A percentile compares a stretch with the other conserved stretches of the same genome.
phyloP scores from a whole-genome alignment of 148 eudicot genomes.

The Silene conica region DNA sequence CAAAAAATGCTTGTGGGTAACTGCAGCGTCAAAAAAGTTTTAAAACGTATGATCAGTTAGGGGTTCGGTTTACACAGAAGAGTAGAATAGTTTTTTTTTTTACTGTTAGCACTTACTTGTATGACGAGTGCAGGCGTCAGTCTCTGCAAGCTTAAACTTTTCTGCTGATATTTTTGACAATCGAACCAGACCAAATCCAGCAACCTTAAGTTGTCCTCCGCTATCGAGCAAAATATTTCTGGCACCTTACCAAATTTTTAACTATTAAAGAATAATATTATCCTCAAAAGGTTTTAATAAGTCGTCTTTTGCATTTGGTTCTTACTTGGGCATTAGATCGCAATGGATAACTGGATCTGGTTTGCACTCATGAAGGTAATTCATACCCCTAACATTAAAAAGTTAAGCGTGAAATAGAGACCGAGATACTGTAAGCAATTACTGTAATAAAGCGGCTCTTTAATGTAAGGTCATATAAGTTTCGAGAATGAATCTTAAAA shows the following conservation, averaged over 20 bases:
- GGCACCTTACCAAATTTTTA: constrained; percentile 96
- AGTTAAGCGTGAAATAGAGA: constrained; percentile 18
- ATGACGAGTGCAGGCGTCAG: constrained; percentile 42
- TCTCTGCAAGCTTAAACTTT: constrained; percentile 59
- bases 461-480: too few relatives aligned
- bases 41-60: not conserved
- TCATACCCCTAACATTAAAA: constrained; percentile 74
- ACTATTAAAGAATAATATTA: constrained; percentile 50
- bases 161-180: constrained; percentile 69
- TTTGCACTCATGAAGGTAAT: constrained; percentile 90
- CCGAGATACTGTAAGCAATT: constrained; percentile 7
- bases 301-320: constrained; percentile 48
- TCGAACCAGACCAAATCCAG: constrained; percentile 81
- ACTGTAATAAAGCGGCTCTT: not conserved
- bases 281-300: constrained; percentile 11
- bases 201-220: constrained; percentile 83
- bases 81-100: not conserved
- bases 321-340: constrained; percentile 91
- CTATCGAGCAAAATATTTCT: constrained; percentile 99
- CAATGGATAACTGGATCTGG: constrained; percentile 88
- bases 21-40: too few relatives aligned
- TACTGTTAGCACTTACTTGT: constrained; percentile 48
- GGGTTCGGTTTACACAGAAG: not conserved
- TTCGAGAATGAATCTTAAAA: not conserved
- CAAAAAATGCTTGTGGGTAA: too few relatives aligned